phyloP scores from a whole-genome alignment of 2,329 filamentous ascomycete species.

The Lithohypha guttulata region DNA sequence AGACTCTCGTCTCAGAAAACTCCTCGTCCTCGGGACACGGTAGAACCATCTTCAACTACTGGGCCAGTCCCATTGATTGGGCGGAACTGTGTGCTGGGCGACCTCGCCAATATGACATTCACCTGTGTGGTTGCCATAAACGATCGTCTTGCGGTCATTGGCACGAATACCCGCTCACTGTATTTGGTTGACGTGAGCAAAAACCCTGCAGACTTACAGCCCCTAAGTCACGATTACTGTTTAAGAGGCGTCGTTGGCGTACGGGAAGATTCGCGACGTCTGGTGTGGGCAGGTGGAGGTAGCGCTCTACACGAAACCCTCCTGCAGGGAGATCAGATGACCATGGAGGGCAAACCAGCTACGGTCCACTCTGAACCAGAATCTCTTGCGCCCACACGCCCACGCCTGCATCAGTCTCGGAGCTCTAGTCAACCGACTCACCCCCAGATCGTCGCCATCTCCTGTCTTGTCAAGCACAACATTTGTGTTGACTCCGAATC shows the following conservation, averaged over 20 bases:
- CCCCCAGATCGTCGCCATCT: constrained; percentile 52
- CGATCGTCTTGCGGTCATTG: constrained; percentile 65
- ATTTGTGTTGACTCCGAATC: constrained; percentile 66
- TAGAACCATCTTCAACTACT: constrained; percentile 31
- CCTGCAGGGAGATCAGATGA: not conserved
- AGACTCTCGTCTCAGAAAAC: constrained; percentile 54
- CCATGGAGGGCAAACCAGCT: not conserved
- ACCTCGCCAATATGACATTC: constrained; percentile 73
- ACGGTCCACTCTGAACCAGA: not conserved
- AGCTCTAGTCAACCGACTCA: constrained; percentile 15
- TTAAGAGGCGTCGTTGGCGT: not conserved
- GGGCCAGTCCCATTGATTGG: constrained; percentile 64
- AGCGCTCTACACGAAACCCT: constrained; percentile 4
- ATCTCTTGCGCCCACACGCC: constrained; percentile 4
- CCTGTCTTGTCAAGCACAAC: constrained; percentile 54
- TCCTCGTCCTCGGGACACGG: constrained; percentile 35
- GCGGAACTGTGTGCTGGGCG: constrained; percentile 75
- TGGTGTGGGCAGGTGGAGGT: constrained; percentile 9
- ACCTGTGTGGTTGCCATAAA: constrained; percentile 64
- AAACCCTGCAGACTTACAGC: constrained; percentile 1
- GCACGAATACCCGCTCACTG: constrained; percentile 79
- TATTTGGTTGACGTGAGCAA: constrained; percentile 57
- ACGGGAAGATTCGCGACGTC: constrained; percentile 4
- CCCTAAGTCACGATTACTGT: not conserved
- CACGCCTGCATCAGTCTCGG: constrained; percentile 17